Conservation (phyloP, 2,329 filamentous ascomycete species). For the Laburnicola sp. region DNA sequence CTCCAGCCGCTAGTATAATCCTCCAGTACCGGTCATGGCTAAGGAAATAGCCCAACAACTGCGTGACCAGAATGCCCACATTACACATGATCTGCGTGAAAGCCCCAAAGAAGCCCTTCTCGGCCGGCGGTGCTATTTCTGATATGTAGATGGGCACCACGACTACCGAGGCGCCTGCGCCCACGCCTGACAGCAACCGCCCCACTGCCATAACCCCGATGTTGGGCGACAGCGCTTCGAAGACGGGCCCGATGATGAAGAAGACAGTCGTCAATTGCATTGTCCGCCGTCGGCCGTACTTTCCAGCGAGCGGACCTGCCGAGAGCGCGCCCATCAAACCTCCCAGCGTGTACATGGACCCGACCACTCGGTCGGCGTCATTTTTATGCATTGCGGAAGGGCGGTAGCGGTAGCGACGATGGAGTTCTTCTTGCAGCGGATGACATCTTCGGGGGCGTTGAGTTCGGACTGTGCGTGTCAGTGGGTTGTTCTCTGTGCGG, state of each 20-base stretch:
- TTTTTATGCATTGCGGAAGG: constrained; percentile 80
- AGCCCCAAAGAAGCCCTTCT: constrained; percentile 75
- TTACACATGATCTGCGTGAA: constrained; percentile 96
- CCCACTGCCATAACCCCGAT: constrained; percentile 72
- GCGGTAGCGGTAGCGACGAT: constrained; percentile 47
- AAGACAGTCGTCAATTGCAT: constrained; percentile 78
- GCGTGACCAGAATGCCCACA: constrained; percentile 80
- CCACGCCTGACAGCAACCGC: constrained; percentile 77
- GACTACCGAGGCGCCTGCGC: constrained; percentile 86
- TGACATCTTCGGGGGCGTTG: constrained; percentile 91
- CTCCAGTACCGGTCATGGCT: constrained; percentile 81
- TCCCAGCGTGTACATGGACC: constrained; percentile 88
- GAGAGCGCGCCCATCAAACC: constrained; percentile 81
- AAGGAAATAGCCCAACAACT: constrained; percentile 83
- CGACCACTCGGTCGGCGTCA: constrained; percentile 78
- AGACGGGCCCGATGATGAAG: constrained; percentile 73
- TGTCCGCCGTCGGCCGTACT: constrained; percentile 71
- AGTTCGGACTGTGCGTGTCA: constrained; percentile 72
- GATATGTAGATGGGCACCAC: constrained; percentile 94
- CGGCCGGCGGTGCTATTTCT: constrained; percentile 73
- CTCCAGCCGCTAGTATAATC: constrained; percentile 75
- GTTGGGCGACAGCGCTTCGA: constrained; percentile 72
- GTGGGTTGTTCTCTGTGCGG: neutral
- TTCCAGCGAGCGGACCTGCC: constrained; percentile 77
- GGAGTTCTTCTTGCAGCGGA: constrained; percentile 75